phyloP scores from a whole-genome alignment of 345 rosid genomes.

The Psidium friedrichsthalianum region DNA sequence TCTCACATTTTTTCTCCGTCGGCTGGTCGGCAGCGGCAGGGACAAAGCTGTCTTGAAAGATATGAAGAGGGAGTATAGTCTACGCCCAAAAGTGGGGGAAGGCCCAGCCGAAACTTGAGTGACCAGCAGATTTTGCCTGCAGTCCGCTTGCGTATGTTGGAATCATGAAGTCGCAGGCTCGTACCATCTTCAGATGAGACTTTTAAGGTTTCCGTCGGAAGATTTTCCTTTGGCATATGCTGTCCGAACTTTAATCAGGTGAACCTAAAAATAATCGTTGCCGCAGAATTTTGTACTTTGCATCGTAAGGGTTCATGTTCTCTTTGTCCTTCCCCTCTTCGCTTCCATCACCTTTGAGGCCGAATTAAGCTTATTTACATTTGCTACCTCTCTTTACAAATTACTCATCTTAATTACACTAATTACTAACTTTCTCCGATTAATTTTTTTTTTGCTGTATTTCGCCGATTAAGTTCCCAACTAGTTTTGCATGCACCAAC shows the following conservation, averaged over 20 bases:
- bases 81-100: too few relatives aligned
- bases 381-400: rapidly evolving
- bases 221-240: neutral
- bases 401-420: too few relatives aligned
- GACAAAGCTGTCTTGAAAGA: constrained; percentile 59
- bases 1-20: neutral
- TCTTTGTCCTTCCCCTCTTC: neutral
- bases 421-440: too few relatives aligned
- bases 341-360: neutral
- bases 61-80: constrained; percentile 74
- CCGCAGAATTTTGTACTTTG: too few relatives aligned
- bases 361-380: too few relatives aligned
- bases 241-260: neutral
- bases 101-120: too few relatives aligned
- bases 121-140: too few relatives aligned
- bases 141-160: neutral
- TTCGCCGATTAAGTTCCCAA: too few relatives aligned
- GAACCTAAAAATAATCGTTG: neutral
- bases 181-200: neutral
- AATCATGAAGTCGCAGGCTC: neutral
- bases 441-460: too few relatives aligned
- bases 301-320: neutral
- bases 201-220: neutral
- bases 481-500: too few relatives aligned
- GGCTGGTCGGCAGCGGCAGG: neutral